phyloP scores from a whole-genome alignment of 23 red algal species.

The Chondrus crispus region DNA sequence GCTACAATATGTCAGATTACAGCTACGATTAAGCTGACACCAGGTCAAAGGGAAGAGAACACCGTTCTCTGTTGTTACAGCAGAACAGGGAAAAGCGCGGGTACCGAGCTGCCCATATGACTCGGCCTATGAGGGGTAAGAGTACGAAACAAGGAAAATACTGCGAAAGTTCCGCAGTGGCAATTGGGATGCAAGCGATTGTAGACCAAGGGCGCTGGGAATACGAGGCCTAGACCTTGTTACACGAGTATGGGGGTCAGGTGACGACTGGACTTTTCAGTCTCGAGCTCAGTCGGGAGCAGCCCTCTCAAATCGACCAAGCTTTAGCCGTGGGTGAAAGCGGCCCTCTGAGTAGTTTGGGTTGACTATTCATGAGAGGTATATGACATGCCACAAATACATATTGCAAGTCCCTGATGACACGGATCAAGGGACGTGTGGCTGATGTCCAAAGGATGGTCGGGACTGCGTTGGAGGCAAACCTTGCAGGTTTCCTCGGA shows the following conservation, averaged over 20 bases:
- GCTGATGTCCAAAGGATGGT: not conserved
- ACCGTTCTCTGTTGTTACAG: too few species aligned
- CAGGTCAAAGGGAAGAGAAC: too few species aligned
- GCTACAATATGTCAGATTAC: too few species aligned
- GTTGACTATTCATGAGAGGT: not conserved
- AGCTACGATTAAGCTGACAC: too few species aligned
- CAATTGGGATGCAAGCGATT: too few species aligned
- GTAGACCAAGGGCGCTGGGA: too few species aligned
- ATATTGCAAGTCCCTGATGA: not conserved
- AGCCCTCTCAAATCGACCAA: slow-evolving; percentile 15
- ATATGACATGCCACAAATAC: not conserved
- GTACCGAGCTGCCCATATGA: too few species aligned
- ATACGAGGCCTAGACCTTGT: slow-evolving; percentile 11
- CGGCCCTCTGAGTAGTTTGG: not conserved
- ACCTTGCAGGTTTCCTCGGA: not conserved
- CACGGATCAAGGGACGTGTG: not conserved
- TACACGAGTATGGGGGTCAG: not conserved
- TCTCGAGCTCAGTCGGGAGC: not conserved
- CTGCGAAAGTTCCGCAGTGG: too few species aligned
- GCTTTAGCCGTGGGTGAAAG: not conserved
- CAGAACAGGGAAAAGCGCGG: too few species aligned
- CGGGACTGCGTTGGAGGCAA: not conserved
- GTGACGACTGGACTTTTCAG: slow-evolving; percentile 4
- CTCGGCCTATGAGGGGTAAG: too few species aligned
- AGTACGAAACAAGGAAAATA: too few species aligned